Percentiles rank a stretch among this genome's conserved stretches.
Evolutionary conservation across 805 yeast genomes (phyloP).

Genomic region (Saturnispora kantuleensis): DNA sequence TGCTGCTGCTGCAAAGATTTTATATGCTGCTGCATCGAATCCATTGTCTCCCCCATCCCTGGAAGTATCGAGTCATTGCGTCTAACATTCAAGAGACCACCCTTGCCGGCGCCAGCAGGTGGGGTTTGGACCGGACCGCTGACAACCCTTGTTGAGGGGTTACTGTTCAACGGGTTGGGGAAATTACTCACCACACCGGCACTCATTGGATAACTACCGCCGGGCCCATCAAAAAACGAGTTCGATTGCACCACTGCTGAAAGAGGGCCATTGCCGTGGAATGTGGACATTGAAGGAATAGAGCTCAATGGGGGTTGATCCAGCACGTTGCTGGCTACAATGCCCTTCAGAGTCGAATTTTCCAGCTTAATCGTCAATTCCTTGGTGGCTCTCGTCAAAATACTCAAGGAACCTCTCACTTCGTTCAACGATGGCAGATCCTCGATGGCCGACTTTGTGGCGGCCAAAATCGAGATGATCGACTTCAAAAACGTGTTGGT

Average conservation of each 20-base stretch:
- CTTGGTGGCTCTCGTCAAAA: conserved; percentile 78
- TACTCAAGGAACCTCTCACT: conserved; percentile 68
- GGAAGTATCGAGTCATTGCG: neutral
- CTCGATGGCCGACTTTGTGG: conserved; percentile 71
- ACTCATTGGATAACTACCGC: conserved; percentile 3
- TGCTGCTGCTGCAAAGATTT: conserved; percentile 14
- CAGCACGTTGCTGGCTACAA: conserved; percentile 17
- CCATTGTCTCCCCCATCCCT: conserved; percentile 10
- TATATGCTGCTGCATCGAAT: conserved; percentile 19
- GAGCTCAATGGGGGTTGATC: conserved; percentile 29
- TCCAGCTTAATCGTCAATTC: conserved; percentile 86
- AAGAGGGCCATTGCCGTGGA: conserved; percentile 16
- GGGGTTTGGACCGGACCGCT: no score
- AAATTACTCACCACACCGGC: conserved; percentile 4
- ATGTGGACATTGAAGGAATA: conserved; percentile 28
- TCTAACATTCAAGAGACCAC: no score
- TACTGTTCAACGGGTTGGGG: neutral
- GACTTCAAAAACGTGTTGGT: conserved; percentile 74
- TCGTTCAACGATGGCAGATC: conserved; percentile 76
- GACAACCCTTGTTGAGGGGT: conserved; percentile 2
- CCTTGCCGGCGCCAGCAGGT: no score
- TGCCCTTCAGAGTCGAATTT: conserved; percentile 38
- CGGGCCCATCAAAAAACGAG: neutral
- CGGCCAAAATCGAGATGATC: conserved; percentile 71
- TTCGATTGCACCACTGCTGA: conserved; percentile 7